These are phyloP conservation scores for Solanum dulcamara DNA, from an alignment of 257 asterid genomes.

Conservation along the genomic window DNA sequence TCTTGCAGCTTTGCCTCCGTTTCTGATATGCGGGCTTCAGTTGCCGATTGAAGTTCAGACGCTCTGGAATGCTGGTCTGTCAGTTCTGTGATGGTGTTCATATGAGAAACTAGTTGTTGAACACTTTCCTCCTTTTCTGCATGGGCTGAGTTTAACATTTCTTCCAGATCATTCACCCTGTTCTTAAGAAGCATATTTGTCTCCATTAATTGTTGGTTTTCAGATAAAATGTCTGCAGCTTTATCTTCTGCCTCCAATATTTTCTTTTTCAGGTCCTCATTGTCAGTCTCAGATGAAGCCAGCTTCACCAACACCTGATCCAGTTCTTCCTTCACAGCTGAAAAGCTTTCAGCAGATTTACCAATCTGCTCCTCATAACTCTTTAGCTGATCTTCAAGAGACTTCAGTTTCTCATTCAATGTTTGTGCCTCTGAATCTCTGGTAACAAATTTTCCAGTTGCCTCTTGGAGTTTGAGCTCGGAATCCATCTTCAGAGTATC, in stretches of 20 bases:
- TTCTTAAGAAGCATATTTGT: conserved; percentile 37
- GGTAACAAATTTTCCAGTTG: conserved; percentile 33
- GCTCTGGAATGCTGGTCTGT: conserved; percentile 52
- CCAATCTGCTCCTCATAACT: conserved; percentile 47
- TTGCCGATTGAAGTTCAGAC: conserved; percentile 43
- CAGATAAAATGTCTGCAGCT: conserved; percentile 36
- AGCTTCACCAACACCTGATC: conserved; percentile 43
- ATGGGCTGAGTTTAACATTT: conserved; percentile 17
- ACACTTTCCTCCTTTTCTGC: conserved; percentile 46
- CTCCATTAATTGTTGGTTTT: conserved; percentile 48
- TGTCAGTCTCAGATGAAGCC: conserved; percentile 44
- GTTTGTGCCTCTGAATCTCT: conserved; percentile 63
- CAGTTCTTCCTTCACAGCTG: conserved; percentile 39
- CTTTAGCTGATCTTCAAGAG: conserved; percentile 55
- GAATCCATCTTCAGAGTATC: conserved; percentile 45
- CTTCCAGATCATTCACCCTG: conserved; percentile 52
- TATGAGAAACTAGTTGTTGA: conserved; percentile 51
- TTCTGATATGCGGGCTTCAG: conserved; percentile 55
- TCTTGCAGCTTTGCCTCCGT: conserved; percentile 57
- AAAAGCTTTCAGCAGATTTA: conserved; percentile 45
- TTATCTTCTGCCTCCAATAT: conserved; percentile 53
- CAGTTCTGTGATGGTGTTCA: conserved; percentile 47
- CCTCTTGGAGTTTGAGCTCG: conserved; percentile 59
- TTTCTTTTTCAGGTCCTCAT: conserved; percentile 37
- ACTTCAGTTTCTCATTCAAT: conserved; percentile 41